Percentiles rank a stretch among this genome's conserved stretches.
These are phyloP conservation scores for Solanum tarapatanum DNA, from an alignment of 257 asterid species.

Conservation along the genomic window DNA sequence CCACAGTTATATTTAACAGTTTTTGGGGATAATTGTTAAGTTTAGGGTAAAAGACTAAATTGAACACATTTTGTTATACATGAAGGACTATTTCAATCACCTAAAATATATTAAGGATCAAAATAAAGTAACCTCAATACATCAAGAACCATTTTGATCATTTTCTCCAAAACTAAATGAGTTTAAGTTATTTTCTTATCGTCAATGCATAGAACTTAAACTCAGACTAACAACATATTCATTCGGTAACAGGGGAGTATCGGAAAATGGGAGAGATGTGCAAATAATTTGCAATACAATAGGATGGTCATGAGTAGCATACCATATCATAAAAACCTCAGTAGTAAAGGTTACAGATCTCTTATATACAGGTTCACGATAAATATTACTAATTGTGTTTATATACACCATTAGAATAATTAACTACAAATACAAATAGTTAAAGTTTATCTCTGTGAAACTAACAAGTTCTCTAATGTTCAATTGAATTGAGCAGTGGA, in stretches of 20 bases:
- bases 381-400: background rate
- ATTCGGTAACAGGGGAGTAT: constrained; percentile 4
- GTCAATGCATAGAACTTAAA: background rate
- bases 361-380: constrained; percentile 2
- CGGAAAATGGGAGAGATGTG: constrained; percentile 10
- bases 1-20: too few species aligned
- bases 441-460: too few species aligned
- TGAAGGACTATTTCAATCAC: too few species aligned
- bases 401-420: background rate
- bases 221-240: background rate
- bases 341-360: constrained; percentile 7
- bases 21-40: too few species aligned
- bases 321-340: constrained; percentile 18
- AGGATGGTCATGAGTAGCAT: background rate
- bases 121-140: too few species aligned
- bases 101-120: too few species aligned
- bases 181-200: background rate
- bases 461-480: background rate
- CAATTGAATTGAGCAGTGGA: constrained; percentile 11
- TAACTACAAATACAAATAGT: too few species aligned
- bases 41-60: too few species aligned
- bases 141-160: too few species aligned
- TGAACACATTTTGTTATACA: too few species aligned
- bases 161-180: too few species aligned
- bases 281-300: background rate